A percentile compares a stretch with the other conserved stretches of the same genome.
Evolutionary conservation across 2,329 filamentous ascomycete species (phyloP).

Genomic region (Talaromyces atroroseus): DNA sequence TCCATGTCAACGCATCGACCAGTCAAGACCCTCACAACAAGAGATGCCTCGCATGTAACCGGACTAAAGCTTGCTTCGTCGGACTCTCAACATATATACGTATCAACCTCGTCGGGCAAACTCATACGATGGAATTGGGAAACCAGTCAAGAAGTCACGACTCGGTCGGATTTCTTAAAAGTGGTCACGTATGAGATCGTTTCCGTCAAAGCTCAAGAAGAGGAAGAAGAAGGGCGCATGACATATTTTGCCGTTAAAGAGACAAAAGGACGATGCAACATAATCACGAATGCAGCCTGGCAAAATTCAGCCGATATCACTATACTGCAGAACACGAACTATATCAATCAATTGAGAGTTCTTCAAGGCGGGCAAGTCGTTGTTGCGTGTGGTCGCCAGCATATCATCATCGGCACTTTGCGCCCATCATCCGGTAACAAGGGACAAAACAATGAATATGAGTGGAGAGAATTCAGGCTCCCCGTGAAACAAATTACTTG

Average conservation of each 20-base stretch:
- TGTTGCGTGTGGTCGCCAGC: constrained; percentile 35
- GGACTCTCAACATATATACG: constrained; percentile 49
- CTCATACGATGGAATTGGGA: constrained; percentile 57
- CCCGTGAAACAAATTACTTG: constrained; percentile 59
- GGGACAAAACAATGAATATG: constrained; percentile 39
- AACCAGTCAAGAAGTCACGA: constrained; percentile 38
- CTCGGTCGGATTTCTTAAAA: constrained; percentile 39
- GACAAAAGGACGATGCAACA: constrained; percentile 16
- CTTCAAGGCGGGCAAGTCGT: constrained; percentile 29
- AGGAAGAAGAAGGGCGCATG: constrained; percentile 23
- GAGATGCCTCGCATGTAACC: constrained; percentile 43
- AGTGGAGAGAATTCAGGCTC: constrained; percentile 50
- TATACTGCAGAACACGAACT: constrained; percentile 26
- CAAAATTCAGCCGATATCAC: constrained; percentile 16
- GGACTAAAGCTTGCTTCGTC: constrained; percentile 48
- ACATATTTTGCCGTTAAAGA: constrained; percentile 36
- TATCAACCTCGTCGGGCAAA: constrained; percentile 47
- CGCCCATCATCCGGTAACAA: constrained; percentile 27
- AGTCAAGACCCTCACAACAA: constrained; percentile 61
- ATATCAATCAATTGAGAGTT: constrained; percentile 26
- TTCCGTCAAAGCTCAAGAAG: constrained; percentile 17
- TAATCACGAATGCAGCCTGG: constrained; percentile 22
- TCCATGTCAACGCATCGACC: constrained; percentile 75
- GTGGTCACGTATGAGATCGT: constrained; percentile 28
- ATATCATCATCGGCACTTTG: constrained; percentile 56